phyloP scores from a whole-genome alignment of 192 early-diverging fungal species.

The Coemansia sp. region DNA sequence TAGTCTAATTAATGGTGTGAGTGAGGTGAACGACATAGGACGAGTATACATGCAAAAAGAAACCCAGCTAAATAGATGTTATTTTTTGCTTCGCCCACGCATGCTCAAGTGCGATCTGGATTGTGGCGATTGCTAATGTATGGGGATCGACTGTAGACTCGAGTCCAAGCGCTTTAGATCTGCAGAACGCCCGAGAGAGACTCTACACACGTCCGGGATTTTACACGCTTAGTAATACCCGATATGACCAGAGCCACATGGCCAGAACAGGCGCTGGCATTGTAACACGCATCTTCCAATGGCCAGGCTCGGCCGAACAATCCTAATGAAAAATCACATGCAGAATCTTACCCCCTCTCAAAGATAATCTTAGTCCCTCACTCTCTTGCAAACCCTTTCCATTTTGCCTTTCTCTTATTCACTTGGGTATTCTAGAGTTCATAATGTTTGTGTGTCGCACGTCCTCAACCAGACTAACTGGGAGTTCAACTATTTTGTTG shows the following conservation, averaged over 20 bases:
- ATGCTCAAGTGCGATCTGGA: not conserved
- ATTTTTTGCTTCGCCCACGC: no score
- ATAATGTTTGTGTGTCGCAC: conserved; percentile 1
- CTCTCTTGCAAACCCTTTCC: not conserved
- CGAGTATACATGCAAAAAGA: not conserved
- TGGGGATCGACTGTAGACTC: not conserved
- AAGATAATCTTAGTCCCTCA: not conserved
- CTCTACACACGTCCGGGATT: not conserved
- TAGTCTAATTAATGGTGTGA: not conserved
- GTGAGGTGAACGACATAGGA: not conserved
- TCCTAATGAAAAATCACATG: not conserved
- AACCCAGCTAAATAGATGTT: no score
- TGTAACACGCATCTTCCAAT: not conserved
- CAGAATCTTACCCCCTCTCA: not conserved
- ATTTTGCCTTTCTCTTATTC: conserved; percentile 4
- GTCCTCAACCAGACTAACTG: not conserved
- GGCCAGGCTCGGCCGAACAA: no score
- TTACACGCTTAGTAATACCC: not conserved
- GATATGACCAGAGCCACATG: not conserved
- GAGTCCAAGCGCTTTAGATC: not conserved
- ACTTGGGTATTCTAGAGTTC: not conserved
- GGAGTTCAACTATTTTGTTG: not conserved
- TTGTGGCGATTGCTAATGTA: not conserved
- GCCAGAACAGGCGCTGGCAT: not conserved
- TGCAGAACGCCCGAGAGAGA: no score